phyloP scores from a whole-genome alignment of 805 yeast species.

The Nakazawaea anatomiae region DNA sequence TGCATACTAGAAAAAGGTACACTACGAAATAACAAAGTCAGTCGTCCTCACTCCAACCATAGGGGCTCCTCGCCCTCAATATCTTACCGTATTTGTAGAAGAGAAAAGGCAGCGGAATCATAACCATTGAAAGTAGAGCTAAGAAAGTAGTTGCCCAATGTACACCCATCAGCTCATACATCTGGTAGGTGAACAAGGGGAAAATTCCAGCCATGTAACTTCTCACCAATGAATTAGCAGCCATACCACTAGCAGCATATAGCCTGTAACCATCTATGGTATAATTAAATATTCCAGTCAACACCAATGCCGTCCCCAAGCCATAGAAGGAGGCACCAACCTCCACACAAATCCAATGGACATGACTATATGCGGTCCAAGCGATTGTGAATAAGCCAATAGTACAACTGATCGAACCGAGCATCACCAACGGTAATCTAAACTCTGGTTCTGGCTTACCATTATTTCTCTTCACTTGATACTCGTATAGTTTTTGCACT shows the following conservation, averaged over 20 bases:
- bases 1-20: too few relatives aligned
- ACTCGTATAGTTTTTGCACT: constrained; percentile 26
- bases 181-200: constrained; percentile 52
- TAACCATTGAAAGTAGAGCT: constrained; percentile 40
- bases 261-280: constrained; percentile 39
- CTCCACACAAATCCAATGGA: constrained; percentile 50
- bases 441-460: constrained; percentile 51
- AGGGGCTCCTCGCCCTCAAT: constrained; percentile 39
- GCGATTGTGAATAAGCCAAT: constrained; percentile 54
- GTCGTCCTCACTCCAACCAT: constrained; percentile 30
- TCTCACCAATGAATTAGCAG: constrained; percentile 46
- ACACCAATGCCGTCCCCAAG: constrained; percentile 36
- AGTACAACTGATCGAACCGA: constrained; percentile 44
- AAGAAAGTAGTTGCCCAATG: constrained; percentile 54
- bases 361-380: constrained; percentile 47
- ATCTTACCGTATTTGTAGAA: constrained; percentile 43
- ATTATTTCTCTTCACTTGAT: constrained; percentile 26
- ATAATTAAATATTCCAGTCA: constrained; percentile 33
- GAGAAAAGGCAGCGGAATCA: constrained; percentile 51
- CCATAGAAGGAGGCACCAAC: constrained; percentile 37
- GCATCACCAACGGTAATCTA: constrained; percentile 54
- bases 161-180: constrained; percentile 49
- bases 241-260: constrained; percentile 47
- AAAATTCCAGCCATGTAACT: constrained; percentile 50
- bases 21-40: neutral